phyloP scores from a whole-genome alignment of 2,329 filamentous ascomycete genomes.

The Pseudogymnoascus sp. region DNA sequence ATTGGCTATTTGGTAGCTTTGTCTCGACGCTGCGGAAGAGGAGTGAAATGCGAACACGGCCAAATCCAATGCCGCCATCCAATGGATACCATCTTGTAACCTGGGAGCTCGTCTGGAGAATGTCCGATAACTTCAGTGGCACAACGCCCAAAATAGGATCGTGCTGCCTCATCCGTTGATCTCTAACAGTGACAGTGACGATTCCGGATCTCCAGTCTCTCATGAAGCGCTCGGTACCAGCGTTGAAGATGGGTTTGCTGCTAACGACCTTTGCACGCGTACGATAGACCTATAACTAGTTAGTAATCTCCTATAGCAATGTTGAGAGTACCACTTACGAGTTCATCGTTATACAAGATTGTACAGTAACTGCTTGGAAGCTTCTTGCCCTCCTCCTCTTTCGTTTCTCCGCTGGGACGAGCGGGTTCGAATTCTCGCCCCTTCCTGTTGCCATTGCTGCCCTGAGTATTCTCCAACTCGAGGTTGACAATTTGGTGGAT shows the following conservation, averaged over 20 bases:
- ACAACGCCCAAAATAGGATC: constrained; percentile 92
- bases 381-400: constrained; percentile 70
- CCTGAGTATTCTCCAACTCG: constrained; percentile 84
- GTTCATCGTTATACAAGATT: constrained; percentile 78
- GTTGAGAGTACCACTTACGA: constrained; percentile 38
- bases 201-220: constrained; percentile 87
- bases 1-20: constrained; percentile 69
- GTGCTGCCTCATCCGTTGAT: constrained; percentile 82
- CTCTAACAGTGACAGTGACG: constrained; percentile 79
- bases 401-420: constrained; percentile 73
- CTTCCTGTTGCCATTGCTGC: constrained; percentile 70
- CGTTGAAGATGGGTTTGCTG: constrained; percentile 94
- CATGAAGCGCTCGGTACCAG: constrained; percentile 85
- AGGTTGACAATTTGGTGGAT: constrained; percentile 94
- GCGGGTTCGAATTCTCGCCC: constrained; percentile 85
- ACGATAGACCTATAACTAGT: constrained; percentile 57
- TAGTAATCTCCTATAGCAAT: constrained; percentile 11
- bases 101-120: constrained; percentile 82
- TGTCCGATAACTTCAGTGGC: constrained; percentile 75
- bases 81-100: constrained; percentile 86
- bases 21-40: constrained; percentile 87
- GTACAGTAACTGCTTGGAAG: constrained; percentile 92
- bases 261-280: constrained; percentile 92
- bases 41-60: constrained; percentile 77
- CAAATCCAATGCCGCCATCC: constrained; percentile 87